Conservation (phyloP, 345 rosid genomes). For the Eucalyptus decipiens region DNA sequence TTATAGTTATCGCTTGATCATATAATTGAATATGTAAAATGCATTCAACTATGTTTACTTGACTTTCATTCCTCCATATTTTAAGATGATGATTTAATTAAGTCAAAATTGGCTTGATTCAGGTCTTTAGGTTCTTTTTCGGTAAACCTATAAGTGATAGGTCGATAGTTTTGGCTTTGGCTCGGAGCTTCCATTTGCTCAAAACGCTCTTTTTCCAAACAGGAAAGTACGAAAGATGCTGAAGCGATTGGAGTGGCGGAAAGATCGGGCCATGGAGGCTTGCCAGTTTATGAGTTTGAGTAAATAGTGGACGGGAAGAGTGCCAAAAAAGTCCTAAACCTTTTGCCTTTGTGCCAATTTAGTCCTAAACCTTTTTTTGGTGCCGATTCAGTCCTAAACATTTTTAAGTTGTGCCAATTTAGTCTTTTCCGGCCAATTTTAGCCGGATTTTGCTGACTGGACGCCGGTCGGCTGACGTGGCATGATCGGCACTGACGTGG, state of each 20-base stretch:
- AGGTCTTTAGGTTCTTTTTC: neutral
- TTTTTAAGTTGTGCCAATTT: no score
- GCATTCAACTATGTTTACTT: neutral
- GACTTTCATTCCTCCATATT: neutral
- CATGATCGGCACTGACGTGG: no score
- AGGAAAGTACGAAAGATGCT: constrained; percentile 82
- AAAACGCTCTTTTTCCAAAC: neutral
- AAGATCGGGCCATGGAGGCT: constrained; percentile 41
- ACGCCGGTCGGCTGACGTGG: no score
- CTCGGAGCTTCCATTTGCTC: neutral
- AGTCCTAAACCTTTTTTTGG: no score
- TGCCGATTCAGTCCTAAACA: no score
- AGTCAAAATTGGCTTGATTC: neutral
- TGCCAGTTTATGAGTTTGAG: constrained; percentile 68
- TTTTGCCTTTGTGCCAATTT: no score
- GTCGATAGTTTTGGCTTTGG: neutral
- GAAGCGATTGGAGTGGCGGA: constrained; percentile 57
- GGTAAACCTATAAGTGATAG: neutral
- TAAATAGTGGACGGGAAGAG: constrained; percentile 65
- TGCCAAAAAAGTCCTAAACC: no score
- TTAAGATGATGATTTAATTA: neutral
- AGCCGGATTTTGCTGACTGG: no score
- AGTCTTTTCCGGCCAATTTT: no score
- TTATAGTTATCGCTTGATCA: neutral
- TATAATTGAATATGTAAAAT: neutral